phyloP scores from a whole-genome alignment of 2,329 filamentous ascomycete genomes.

The Hawksworthiomyces lignivorus region DNA sequence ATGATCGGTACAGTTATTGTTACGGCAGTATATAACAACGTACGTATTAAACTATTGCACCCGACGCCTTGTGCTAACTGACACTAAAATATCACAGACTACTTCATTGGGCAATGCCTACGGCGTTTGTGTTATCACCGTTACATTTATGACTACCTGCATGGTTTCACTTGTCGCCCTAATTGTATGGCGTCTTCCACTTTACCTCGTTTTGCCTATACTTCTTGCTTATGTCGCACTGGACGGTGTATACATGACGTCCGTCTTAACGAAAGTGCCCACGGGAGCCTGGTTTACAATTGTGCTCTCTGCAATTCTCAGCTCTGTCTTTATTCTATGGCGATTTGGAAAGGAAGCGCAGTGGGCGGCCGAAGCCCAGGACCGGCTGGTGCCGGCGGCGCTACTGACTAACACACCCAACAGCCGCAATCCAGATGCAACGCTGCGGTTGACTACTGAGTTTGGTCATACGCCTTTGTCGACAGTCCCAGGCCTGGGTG shows the following conservation, averaged over 20 bases:
- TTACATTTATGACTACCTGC: constrained; percentile 70
- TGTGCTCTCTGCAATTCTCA: constrained; percentile 53
- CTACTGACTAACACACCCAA: constrained; percentile 21
- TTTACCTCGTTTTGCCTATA: constrained; percentile 50
- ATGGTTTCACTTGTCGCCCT: constrained; percentile 66
- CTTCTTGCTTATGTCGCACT: constrained; percentile 58
- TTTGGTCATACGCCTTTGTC: constrained; percentile 30
- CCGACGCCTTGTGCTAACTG: no score
- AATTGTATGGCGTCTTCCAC: constrained; percentile 60
- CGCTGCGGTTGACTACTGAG: no score
- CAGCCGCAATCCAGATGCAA: constrained; percentile 10
- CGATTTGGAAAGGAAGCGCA: constrained; percentile 72
- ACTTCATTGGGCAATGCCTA: constrained; percentile 66
- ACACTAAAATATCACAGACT: no score
- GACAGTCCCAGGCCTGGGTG: constrained; percentile 51
- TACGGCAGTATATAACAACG: constrained; percentile 65
- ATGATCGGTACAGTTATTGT: constrained; percentile 71
- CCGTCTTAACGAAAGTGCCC: constrained; percentile 64
- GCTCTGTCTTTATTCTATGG: constrained; percentile 64
- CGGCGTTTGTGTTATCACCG: constrained; percentile 71
- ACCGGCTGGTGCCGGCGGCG: constrained; percentile 44
- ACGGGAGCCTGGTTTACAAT: constrained; percentile 74
- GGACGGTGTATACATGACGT: constrained; percentile 63
- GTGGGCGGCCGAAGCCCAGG: constrained; percentile 61
- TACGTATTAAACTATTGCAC: no score